Conservation (phyloP, 257 asterid species). For the Cruciata laevipes region DNA sequence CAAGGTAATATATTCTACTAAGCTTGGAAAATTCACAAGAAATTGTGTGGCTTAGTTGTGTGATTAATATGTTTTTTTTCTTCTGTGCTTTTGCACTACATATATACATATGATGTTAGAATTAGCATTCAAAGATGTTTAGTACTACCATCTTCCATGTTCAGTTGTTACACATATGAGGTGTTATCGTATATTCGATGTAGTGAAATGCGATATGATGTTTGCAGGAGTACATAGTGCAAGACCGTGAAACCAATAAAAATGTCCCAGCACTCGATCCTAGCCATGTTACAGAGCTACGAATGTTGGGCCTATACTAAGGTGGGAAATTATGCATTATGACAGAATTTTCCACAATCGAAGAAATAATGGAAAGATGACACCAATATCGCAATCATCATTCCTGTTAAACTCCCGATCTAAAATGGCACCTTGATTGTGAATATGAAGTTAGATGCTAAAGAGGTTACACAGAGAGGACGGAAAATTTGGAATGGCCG, state of each 20-base stretch:
- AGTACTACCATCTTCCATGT: background rate
- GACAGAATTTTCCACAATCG: background rate
- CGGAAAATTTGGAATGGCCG: background rate
- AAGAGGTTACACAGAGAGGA: background rate
- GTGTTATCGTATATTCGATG: background rate
- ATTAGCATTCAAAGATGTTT: background rate
- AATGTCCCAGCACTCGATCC: conserved; percentile 71
- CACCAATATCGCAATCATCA: background rate
- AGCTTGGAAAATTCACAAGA: conserved; percentile 9
- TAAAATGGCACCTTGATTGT: background rate
- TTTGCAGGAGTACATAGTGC: conserved; percentile 79
- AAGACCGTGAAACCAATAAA: conserved; percentile 72
- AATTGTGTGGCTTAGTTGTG: background rate
- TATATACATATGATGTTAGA: background rate
- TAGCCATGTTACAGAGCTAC: conserved; percentile 71
- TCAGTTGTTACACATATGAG: background rate
- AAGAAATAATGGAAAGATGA: background rate
- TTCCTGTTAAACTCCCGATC: background rate
- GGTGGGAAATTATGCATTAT: conserved; percentile 11
- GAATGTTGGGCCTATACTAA: conserved; percentile 87
- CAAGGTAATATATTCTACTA: conserved; percentile 42
- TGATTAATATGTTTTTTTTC: background rate
- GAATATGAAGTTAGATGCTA: background rate
- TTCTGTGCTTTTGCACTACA: background rate
- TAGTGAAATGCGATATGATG: background rate